Evolutionary conservation across 1,284 basidiomycete genomes (phyloP).

Genomic region (Irpex lacteus): DNA sequence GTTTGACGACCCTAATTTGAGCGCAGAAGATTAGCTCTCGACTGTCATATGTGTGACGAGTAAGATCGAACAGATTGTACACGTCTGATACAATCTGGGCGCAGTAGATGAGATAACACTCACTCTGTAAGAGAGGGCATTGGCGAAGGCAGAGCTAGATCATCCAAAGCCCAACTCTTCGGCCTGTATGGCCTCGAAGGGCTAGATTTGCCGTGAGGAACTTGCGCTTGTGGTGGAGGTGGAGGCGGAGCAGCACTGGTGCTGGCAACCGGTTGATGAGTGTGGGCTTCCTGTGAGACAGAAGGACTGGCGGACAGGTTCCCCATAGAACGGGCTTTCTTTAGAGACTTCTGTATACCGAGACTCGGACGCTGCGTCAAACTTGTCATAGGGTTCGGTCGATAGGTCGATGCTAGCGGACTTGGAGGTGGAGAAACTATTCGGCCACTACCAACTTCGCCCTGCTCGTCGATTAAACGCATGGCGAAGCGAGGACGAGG

Average conservation of each 20-base stretch:
- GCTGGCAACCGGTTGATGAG: background rate
- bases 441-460: conserved; percentile 25
- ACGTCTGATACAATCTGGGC: background rate
- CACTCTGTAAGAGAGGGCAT: conserved; percentile 61
- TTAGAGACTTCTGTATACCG: conserved; percentile 13
- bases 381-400: conserved; percentile 6
- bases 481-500: conserved; percentile 68
- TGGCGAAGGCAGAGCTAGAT: conserved; percentile 55
- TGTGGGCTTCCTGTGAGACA: conserved; percentile 6
- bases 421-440: conserved; percentile 51
- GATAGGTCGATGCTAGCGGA: conserved; percentile 30
- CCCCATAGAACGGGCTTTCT: conserved; percentile 21
- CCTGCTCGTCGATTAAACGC: conserved; percentile 25
- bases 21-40: background rate
- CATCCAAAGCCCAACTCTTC: conserved; percentile 55
- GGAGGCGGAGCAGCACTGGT: conserved; percentile 11
- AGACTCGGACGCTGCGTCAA: conserved; percentile 5
- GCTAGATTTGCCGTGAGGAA: background rate
- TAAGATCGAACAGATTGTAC: background rate
- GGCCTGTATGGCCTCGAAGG: conserved; percentile 25
- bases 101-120: conserved; percentile 21
- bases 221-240: conserved; percentile 8
- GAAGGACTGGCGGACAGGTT: conserved; percentile 16
- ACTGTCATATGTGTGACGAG: background rate
- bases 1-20: conserved; percentile 56